Evolutionary conservation across 2,329 filamentous ascomycete species (phyloP), one percentile per base, ranked within the genome.

Genomic region (Geosmithia flava): DNA sequence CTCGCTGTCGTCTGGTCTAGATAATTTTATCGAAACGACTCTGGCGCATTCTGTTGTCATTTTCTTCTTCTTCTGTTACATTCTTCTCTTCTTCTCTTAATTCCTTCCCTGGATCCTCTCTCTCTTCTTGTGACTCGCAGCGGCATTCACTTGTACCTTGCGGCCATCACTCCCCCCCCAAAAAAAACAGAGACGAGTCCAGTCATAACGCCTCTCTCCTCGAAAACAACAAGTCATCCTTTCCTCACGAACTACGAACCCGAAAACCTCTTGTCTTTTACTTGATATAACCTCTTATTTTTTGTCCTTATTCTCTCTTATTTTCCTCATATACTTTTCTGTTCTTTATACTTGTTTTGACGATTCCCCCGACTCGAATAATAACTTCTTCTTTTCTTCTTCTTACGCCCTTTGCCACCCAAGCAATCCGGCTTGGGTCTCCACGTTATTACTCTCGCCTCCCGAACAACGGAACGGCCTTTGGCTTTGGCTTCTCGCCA

Each of bases 91-190:
- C n/a, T 48, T 48, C 51, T 45, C 43, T 29, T 47, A 47, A 47
- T 47, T 48, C 47, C n/a, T 42, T 7, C 45, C 37, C 33, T 47
- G 27, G 20, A 19, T 44, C 41, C 29, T 45, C 33, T n/a, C 16
- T n/a, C 20, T 57, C 47, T 51, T 52, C 49, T 49, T 39, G 47
- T 52, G 30, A 46, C 47, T 53, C 62, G 64, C 67, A 67, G 69
- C 68, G 69, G 66, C 70, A 73, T 72, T 72, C 60, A 69, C 65
- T 72, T 72, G 70, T 65, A 66, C 68, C 69, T 66, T 71, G 66
- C 66, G 67, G 64, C 57, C 52, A 54, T 27, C 23, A 27, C 23
- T 8, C 53, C 52, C 20, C 42, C 46, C 30, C 8, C 20, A 20
- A 40, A 23, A 47, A 33, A 41, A 47, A 19, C 29, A 27, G 15